Base-by-base conservation (phyloP, 2,329 filamentous ascomycete genomes). In the Monilinia laxa region DNA sequence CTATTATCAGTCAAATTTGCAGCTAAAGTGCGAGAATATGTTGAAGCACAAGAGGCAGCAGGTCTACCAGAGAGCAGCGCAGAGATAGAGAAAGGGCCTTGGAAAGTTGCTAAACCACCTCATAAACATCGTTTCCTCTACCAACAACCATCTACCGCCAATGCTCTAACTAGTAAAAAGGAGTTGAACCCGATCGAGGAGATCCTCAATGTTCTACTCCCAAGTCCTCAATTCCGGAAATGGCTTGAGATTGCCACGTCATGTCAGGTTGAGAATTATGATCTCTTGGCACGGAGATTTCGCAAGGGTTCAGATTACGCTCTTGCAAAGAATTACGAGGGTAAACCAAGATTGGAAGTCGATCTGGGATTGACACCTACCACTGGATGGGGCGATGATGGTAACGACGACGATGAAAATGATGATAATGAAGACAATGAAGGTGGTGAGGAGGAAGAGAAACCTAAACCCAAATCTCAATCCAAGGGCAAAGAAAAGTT, bases 91-190 rank as follows among this genome's bases (percentile, higher is more conserved):
- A 82, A 82, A 56, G 80, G 80, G 81, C 20, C 80, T 0, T 95
- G 91, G 91, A 86, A 84, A 68, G 90, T 96, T 11, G 91, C 95
- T 9, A 85, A 87, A 42, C 95, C 95, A 51, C 95, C 95, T 0
- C 93, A 99, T 80, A 99, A 99, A 81, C 93, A 97, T 76, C 91
- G 93, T 18, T 99, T 90, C 77, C 82, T 97, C 2, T 99, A 95
- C 78, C 85, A 91, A 68, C 87, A 92, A 72, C 81, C 79, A 71
- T 82, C 74, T 60, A 78, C 35, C 14, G 79, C 64, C 70, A 78
- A 58, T 57, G 56, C 38, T 23, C 42, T 58, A 69, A 78, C 66
- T 53, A 77, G 74, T 68, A 74, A 71, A 62, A 75, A 72, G 70
- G 79, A 82, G 55, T 78, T 81, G 62, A 85, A 84, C 18, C 85